These are phyloP conservation scores for Bryoerythrophyllum caledonicum DNA, from an alignment of 225 moss, liverwort and hornwort species.

Conservation along the genomic window DNA sequence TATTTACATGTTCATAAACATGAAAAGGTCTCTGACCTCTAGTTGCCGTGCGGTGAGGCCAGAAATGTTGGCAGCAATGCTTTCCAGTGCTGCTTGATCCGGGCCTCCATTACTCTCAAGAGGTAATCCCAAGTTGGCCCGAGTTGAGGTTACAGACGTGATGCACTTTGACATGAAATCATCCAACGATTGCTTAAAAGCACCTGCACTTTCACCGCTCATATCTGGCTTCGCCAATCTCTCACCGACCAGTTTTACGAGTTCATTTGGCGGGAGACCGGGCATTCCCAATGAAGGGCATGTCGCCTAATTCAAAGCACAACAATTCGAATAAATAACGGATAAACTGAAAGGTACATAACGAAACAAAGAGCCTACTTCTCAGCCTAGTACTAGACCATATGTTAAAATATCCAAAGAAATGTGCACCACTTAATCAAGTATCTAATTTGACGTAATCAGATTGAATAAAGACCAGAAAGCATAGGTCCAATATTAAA, in stretches of 20 bases:
- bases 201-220: conserved; percentile 61
- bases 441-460: background rate
- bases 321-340: conserved; percentile 15
- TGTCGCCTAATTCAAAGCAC: conserved; percentile 62
- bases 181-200: conserved; percentile 65
- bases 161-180: conserved; percentile 66
- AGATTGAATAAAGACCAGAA: background rate
- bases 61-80: conserved; percentile 70
- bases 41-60: conserved; percentile 77
- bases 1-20: background rate
- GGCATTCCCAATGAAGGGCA: conserved; percentile 65
- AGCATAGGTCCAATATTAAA: background rate
- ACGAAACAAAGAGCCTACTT: conserved; percentile 4
- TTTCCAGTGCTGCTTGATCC: conserved; percentile 55
- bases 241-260: conserved; percentile 49
- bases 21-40: conserved; percentile 48
- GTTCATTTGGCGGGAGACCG: conserved; percentile 53
- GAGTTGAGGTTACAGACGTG: conserved; percentile 49
- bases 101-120: conserved; percentile 42
- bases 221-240: conserved; percentile 77
- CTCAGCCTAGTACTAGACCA: background rate
- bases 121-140: conserved; percentile 66
- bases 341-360: background rate
- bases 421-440: background rate
- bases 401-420: background rate